phyloP scores from a whole-genome alignment of 306 rosid genomes.

The Luffa aegyptiaca region DNA sequence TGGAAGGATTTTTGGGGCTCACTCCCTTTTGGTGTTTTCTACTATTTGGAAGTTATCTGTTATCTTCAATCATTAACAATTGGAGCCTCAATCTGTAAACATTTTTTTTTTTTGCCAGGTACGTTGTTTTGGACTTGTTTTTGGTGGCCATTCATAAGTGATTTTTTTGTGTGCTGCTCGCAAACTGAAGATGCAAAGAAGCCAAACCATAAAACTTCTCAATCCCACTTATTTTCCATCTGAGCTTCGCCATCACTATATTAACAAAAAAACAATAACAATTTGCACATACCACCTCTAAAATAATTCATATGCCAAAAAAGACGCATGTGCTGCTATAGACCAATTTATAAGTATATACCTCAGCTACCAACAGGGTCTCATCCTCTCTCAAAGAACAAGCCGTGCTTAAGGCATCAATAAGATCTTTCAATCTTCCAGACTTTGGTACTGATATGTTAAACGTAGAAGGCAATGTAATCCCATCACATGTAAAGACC shows the following conservation, averaged over 20 bases:
- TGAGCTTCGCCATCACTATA: background rate
- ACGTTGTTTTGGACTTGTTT: background rate
- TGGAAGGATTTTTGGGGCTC: background rate
- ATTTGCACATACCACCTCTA: background rate
- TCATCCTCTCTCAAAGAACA: constrained; percentile 66
- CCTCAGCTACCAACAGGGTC: constrained; percentile 72
- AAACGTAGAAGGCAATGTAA: constrained; percentile 31
- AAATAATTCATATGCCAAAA: background rate
- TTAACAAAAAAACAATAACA: background rate
- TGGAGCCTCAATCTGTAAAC: background rate
- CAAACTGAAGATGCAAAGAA: background rate
- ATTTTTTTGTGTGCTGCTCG: background rate
- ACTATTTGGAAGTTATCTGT: background rate
- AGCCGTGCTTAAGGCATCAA: constrained; percentile 37
- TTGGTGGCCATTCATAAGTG: background rate
- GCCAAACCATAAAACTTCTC: background rate
- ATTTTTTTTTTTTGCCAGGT: background rate
- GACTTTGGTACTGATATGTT: constrained; percentile 43
- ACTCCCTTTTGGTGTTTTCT: background rate
- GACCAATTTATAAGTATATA: constrained; percentile 17
- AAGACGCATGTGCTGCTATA: background rate
- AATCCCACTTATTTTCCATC: background rate
- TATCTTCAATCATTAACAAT: background rate
- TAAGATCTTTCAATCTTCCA: constrained; percentile 55
- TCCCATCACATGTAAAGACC: constrained; percentile 51